Percentiles rank a stretch among this genome's conserved stretches.
phyloP scores from a whole-genome alignment of 768 basidiomycete species.

The Auriscalpium orientale region DNA sequence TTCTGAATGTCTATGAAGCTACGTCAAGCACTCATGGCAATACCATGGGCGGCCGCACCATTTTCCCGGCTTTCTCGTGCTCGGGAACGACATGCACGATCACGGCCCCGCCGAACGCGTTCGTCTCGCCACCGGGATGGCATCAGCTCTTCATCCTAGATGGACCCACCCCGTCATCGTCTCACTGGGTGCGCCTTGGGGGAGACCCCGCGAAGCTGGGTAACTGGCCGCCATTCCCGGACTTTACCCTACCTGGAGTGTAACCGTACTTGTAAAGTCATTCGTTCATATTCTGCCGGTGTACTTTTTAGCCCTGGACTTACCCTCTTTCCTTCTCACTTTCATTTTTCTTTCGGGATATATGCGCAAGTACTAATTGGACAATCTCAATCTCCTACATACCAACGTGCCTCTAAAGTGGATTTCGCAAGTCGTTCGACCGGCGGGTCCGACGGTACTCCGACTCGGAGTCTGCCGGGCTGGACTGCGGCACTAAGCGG shows the following conservation, averaged over 20 bases:
- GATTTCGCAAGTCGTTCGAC: too few species aligned
- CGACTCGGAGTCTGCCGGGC: too few species aligned
- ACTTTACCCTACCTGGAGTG: slow-evolving; percentile 61
- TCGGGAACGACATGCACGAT: slow-evolving; percentile 68
- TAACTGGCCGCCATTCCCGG: slow-evolving; percentile 65
- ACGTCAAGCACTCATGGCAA: slow-evolving; percentile 76
- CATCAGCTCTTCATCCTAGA: slow-evolving; percentile 71
- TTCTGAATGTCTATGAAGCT: slow-evolving; percentile 29
- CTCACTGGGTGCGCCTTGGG: slow-evolving; percentile 70
- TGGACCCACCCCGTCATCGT: slow-evolving; percentile 71
- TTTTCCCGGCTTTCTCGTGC: slow-evolving; percentile 70
- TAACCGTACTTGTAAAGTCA: slow-evolving; percentile 12
- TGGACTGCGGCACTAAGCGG: too few species aligned
- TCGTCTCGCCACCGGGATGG: slow-evolving; percentile 69
- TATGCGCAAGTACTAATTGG: too few species aligned
- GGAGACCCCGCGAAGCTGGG: slow-evolving; percentile 66
- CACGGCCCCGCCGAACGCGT: slow-evolving; percentile 63
- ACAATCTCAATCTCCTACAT: too few species aligned
- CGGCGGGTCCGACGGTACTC: too few species aligned
- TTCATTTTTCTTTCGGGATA: too few species aligned
- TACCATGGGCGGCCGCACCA: slow-evolving; percentile 60
- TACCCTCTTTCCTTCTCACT: too few species aligned
- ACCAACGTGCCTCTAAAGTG: too few species aligned
- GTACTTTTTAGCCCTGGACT: too few species aligned
- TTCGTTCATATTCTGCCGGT: too few species aligned